Evolutionary conservation across 495 filamentous ascomycete genomes (phyloP).

Genomic region (Thozetella sp.): DNA sequence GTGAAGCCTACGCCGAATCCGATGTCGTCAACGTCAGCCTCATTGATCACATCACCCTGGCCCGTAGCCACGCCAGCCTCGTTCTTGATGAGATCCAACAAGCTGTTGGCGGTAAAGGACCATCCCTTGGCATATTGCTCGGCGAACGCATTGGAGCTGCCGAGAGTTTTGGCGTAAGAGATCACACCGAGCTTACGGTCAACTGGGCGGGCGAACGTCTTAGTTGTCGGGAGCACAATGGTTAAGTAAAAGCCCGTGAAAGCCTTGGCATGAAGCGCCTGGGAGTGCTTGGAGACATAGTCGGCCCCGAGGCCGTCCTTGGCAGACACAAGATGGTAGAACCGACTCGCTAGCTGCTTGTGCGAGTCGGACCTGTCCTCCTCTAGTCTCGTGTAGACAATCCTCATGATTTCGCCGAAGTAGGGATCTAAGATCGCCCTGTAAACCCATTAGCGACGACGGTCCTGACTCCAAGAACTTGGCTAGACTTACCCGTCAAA

Average conservation of each 20-base stretch:
- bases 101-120: conserved; percentile 80
- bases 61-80: conserved; percentile 70
- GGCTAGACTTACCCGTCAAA: conserved; percentile 66
- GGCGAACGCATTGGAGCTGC: conserved; percentile 79
- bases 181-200: conserved; percentile 95
- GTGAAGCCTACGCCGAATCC: conserved; percentile 95
- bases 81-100: conserved; percentile 86
- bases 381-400: conserved; percentile 84
- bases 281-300: conserved; percentile 79
- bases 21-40: conserved; percentile 91
- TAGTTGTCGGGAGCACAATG: conserved; percentile 85
- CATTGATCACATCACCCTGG: conserved; percentile 72
- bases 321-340: conserved; percentile 89
- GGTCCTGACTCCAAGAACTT: not conserved
- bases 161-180: conserved; percentile 86
- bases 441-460: conserved; percentile 19
- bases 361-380: conserved; percentile 75
- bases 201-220: conserved; percentile 79
- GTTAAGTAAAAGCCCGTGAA: conserved; percentile 83
- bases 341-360: conserved; percentile 79
- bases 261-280: conserved; percentile 76
- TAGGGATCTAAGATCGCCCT: conserved; percentile 72
- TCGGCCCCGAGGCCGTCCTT: conserved; percentile 81
- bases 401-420: conserved; percentile 75
- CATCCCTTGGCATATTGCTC: conserved; percentile 81